phyloP scores from a whole-genome alignment of 2,329 filamentous ascomycete genomes.

The Pseudogymnoascus pannorum region DNA sequence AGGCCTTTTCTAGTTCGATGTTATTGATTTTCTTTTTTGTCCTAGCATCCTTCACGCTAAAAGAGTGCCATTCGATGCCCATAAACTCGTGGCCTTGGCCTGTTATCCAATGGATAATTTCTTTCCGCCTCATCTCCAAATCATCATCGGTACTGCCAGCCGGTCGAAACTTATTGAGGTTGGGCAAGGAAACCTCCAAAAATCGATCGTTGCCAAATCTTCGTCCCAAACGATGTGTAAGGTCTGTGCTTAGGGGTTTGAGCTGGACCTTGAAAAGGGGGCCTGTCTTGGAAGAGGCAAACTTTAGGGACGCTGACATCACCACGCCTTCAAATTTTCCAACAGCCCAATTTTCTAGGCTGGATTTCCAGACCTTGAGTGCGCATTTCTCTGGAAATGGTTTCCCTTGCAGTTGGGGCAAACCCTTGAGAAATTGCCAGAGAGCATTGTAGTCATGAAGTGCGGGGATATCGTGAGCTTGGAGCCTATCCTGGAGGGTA shows the following conservation, averaged over 20 bases:
- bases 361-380: slow-evolving; percentile 36
- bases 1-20: slow-evolving; percentile 31
- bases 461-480: slow-evolving; percentile 5
- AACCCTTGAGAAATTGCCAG: slow-evolving; percentile 33
- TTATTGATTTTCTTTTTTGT: slow-evolving; percentile 28
- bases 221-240: slow-evolving; percentile 44
- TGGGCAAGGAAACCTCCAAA: slow-evolving; percentile 47
- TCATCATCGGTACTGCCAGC: slow-evolving; percentile 27
- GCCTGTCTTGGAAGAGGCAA: slow-evolving; percentile 26
- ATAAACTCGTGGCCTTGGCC: slow-evolving; percentile 21
- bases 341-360: slow-evolving; percentile 13
- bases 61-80: slow-evolving; percentile 25
- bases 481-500: slow-evolving; percentile 10
- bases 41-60: slow-evolving; percentile 21
- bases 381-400: slow-evolving; percentile 41
- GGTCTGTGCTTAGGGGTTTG: slow-evolving; percentile 41
- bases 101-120: slow-evolving; percentile 36
- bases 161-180: slow-evolving; percentile 27
- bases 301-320: slow-evolving; percentile 37
- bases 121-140: slow-evolving; percentile 26
- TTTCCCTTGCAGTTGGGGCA: slow-evolving; percentile 37
- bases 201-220: slow-evolving; percentile 53
- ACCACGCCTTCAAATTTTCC: slow-evolving; percentile 36
- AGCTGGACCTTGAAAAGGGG: slow-evolving; percentile 42
- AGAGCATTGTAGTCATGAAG: slow-evolving; percentile 36